Base-by-base conservation (phyloP, 305 asterid species). In the Fraxinus angustifolia region DNA sequence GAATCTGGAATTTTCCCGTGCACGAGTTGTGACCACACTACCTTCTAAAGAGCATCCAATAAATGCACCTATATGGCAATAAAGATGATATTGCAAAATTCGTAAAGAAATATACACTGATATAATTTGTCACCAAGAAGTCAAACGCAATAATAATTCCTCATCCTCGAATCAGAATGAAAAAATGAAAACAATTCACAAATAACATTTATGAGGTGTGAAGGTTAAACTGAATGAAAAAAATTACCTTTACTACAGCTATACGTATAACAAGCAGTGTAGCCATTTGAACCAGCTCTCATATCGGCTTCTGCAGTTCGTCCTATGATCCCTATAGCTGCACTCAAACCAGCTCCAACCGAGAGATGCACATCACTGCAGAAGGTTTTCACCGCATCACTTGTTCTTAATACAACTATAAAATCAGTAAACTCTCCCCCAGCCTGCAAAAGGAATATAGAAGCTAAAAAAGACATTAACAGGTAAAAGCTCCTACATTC, bases 401-500 rank as follows among this genome's bases (percentile, higher is more conserved):
- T 86, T 79, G 91, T 91, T 85, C 98, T 91, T 88, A 96, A 84
- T 58, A 94, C 97, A 67, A 96, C 86, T n/a, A 96, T 90, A 86
- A 91, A 94, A 86, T 96, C 99, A 23, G 92, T 93, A 85, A 96
- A 86, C 88, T 94, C 99, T 85, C 99, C 99, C 79, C 99, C 99
- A 71, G 95, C 99, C 99, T 96, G 89, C 79, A 85, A 16, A 81
- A 76, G 40, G 70, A 84, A 73, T 76, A 48, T 2, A 53, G 4
- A 80, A 82, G 16, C 40, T 60, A 40, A 40, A 40, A 40, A 40
- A 40, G 50, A 40, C 3, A 80, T 60, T 4, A 60, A 33, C 14
- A 58, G 68, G 68, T 58, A 58, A 58, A 58, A 19, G 33, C 34
- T 62, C 34, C 72, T 8, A 26, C 12, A 33, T 19, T 60, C 70